Evolutionary conservation across 2,329 filamentous ascomycete species (phyloP), one percentile per base, ranked within the genome.

Genomic region (Colletotrichum sp.): DNA sequence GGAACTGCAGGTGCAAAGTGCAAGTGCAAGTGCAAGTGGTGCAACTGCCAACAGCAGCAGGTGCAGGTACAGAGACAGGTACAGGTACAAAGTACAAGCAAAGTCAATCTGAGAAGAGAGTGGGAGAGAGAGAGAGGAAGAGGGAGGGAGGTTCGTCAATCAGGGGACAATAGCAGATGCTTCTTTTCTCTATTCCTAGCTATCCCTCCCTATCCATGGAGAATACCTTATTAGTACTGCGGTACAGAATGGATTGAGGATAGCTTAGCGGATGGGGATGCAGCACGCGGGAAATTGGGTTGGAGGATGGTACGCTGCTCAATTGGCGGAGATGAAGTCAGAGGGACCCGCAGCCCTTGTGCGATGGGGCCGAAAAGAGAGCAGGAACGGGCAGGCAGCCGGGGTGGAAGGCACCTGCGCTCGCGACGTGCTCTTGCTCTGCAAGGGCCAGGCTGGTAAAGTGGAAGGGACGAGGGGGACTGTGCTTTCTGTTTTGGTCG

Each of bases 261-360:
- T 48, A 36, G 18, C 28, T 21, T n/a, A 32, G 28, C n/a, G 55
- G 64, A 66, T 48, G 59, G 57, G 59, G 57, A 59, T 55, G 60
- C 71, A 65, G 71, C 57, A 61, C 59, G 52, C 12, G 55, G 74
- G 74, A 76, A 76, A 76, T 76, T 76, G 71, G 71, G 65, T 57
- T 71, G 52, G 67, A 39, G 55, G 55, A 71, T 34, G 30, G 39
- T 55, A 60, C 39, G 24, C 57, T 63, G 48, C 67, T 71, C 74
- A 59, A 74, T 76, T 71, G 71, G 74, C 74, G 21, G 61, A 76
- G 60, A 71, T 66, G 60, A 63, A 71, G 60, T 71, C 71, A 71
- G 71, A 76, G 57, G 73, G 74, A 66, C 32, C 43, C 43, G 43
- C 43, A 48, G 43, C 10, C n/a, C 43, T 21, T 18, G 52, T 16